Conservation (phyloP, 768 basidiomycete species). For the Amanita thiersii region DNA sequence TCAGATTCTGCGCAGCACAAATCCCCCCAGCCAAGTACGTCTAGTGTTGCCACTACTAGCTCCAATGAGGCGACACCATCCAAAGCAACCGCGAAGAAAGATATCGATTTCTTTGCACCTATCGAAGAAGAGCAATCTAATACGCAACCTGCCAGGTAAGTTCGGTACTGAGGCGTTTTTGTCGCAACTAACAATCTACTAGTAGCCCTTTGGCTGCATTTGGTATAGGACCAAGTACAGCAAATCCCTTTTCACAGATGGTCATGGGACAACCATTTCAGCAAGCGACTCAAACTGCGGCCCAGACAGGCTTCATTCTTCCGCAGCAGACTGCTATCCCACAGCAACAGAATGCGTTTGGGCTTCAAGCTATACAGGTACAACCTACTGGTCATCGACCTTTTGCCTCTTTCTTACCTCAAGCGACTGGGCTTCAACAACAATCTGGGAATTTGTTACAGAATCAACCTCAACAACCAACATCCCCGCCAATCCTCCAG, state of each 20-base stretch:
- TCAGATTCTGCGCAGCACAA: constrained; percentile 1
- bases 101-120: constrained; percentile 81
- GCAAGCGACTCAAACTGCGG: constrained; percentile 30
- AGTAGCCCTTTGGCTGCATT: too few relatives aligned
- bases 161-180: too few relatives aligned
- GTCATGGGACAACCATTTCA: constrained; percentile 41
- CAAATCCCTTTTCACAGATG: constrained; percentile 76
- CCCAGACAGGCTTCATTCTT: constrained; percentile 53
- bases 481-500: constrained; percentile 18
- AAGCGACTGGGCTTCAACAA: constrained; percentile 35
- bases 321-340: constrained; percentile 40
- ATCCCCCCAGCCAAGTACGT: constrained; percentile 2
- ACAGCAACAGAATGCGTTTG: constrained; percentile 37
- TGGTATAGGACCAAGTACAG: constrained; percentile 49
- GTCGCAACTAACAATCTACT: too few relatives aligned
- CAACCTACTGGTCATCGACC: constrained; percentile 41
- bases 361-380: constrained; percentile 23
- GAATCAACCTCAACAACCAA: constrained; percentile 14
- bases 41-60: background rate
- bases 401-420: constrained; percentile 48
- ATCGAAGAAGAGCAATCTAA: constrained; percentile 79
- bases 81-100: constrained; percentile 37
- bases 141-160: constrained; percentile 51
- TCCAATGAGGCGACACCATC: constrained; percentile 12
- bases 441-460: constrained; percentile 11